Conservation (phyloP, 805 yeast genomes). For the Blastobotrys chiropterorum region DNA sequence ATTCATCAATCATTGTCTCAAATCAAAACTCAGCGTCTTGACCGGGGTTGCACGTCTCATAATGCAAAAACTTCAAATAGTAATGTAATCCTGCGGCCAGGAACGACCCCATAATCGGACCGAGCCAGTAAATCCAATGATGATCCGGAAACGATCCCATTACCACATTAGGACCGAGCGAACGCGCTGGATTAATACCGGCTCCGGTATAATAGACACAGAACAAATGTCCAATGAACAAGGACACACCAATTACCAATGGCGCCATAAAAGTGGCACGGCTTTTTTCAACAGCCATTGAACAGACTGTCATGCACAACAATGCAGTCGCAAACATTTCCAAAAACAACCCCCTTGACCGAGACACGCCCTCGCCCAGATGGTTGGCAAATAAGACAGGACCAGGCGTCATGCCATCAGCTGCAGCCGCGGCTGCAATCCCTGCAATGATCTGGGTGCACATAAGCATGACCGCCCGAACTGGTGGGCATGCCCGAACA, state of each 20-base stretch:
- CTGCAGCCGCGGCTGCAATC: conserved; percentile 90
- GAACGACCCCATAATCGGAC: conserved; percentile 68
- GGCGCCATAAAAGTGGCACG: conserved; percentile 75
- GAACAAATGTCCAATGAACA: conserved; percentile 76
- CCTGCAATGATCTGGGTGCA: conserved; percentile 73
- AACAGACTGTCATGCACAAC: conserved; percentile 68
- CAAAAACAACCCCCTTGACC: conserved; percentile 67
- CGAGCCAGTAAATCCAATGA: conserved; percentile 93
- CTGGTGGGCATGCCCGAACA: conserved; percentile 65
- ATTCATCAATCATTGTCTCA: too few species aligned
- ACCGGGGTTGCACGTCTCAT: conserved; percentile 64
- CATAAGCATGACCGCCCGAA: conserved; percentile 62
- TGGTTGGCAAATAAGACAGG: conserved; percentile 61
- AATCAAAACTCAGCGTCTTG: conserved; percentile 48
- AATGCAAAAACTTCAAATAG: conserved; percentile 56
- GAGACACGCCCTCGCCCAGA: conserved; percentile 66
- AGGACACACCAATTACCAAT: conserved; percentile 72
- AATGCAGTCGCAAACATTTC: conserved; percentile 77
- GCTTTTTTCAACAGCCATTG: conserved; percentile 80
- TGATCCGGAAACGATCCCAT: conserved; percentile 66
- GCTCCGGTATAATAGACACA: conserved; percentile 85
- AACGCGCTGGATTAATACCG: conserved; percentile 87
- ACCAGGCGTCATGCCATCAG: conserved; percentile 81
- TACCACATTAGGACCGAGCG: conserved; percentile 79
- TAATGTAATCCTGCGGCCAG: conserved; percentile 66